Percentiles rank a stretch among this genome's conserved stretches.
Evolutionary conservation across 2,329 filamentous ascomycete species (phyloP).

Genomic region (Capronia coronata): DNA sequence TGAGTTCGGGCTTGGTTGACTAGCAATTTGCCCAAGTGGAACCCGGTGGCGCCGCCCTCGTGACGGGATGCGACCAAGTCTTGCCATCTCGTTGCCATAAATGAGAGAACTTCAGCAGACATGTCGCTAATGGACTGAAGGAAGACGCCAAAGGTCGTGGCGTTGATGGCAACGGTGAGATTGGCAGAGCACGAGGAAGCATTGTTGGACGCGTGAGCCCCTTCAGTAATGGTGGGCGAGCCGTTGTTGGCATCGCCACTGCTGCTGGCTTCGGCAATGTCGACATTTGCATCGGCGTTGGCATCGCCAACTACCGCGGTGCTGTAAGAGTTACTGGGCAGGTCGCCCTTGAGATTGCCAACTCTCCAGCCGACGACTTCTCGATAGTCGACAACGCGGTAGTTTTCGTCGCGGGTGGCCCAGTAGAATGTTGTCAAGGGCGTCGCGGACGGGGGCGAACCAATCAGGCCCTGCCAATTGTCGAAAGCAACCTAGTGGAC

Average conservation of each 20-base stretch:
- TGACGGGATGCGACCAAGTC: not conserved
- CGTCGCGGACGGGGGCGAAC: not conserved
- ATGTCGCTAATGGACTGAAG: too few relatives aligned
- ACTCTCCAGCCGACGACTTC: constrained; percentile 1
- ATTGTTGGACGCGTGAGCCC: not conserved
- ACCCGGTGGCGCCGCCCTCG: not conserved
- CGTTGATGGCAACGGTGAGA: too few relatives aligned
- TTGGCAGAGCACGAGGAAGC: not conserved
- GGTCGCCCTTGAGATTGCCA: not conserved
- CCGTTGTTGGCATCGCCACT: too few relatives aligned
- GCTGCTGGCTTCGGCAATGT: too few relatives aligned
- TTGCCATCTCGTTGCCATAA: not conserved
- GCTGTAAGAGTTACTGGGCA: constrained; percentile 1
- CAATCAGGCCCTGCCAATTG: not conserved
- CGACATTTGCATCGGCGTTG: not conserved
- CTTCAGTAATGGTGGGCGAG: too few relatives aligned
- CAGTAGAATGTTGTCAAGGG: constrained; percentile 1
- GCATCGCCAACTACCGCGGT: not conserved
- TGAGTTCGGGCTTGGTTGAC: not conserved
- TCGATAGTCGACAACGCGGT: not conserved
- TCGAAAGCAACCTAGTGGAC: not conserved
- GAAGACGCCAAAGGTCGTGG: too few relatives aligned
- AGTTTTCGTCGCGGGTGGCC: not conserved
- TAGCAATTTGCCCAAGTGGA: not conserved
- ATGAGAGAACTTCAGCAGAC: not conserved